Conservation (phyloP, 2,329 filamentous ascomycete species). For the Aquanectria penicillioides region DNA sequence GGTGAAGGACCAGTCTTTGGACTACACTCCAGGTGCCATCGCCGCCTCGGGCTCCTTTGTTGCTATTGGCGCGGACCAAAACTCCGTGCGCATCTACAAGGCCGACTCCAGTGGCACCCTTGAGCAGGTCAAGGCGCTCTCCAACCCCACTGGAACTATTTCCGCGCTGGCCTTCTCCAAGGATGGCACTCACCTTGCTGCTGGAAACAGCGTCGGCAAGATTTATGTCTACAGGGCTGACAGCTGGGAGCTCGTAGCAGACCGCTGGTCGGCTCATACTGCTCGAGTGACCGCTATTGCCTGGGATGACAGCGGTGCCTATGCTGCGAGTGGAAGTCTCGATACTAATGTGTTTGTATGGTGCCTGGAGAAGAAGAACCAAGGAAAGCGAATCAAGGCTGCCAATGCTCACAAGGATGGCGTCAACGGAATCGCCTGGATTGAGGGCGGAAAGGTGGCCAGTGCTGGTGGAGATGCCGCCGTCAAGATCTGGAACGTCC, state of each 20-base stretch:
- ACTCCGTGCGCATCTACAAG: conserved; percentile 78
- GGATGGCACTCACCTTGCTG: conserved; percentile 80
- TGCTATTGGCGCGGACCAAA: conserved; percentile 80
- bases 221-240: conserved; percentile 79
- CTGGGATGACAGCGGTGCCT: conserved; percentile 82
- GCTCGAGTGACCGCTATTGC: conserved; percentile 67
- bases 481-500: conserved; percentile 82
- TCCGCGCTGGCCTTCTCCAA: conserved; percentile 86
- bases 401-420: conserved; percentile 96
- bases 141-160: conserved; percentile 75
- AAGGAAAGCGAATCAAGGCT: conserved; percentile 84
- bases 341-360: conserved; percentile 95
- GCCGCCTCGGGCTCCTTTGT: conserved; percentile 74
- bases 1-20: conserved; percentile 66
- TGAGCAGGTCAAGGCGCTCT: conserved; percentile 65
- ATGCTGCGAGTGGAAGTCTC: conserved; percentile 84
- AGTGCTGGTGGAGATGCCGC: conserved; percentile 89
- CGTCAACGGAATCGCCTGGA: conserved; percentile 88
- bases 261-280: conserved; percentile 73
- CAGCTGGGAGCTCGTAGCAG: conserved; percentile 78
- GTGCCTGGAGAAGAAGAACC: conserved; percentile 81
- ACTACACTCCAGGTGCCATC: conserved; percentile 75
- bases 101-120: conserved; percentile 65
- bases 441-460: conserved; percentile 74
- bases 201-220: conserved; percentile 85